Percentiles rank a stretch among this genome's conserved stretches.
These are phyloP conservation scores for Heterotrichella gracilis DNA, from an alignment of 352 stramenopile species.

Conservation along the genomic window DNA sequence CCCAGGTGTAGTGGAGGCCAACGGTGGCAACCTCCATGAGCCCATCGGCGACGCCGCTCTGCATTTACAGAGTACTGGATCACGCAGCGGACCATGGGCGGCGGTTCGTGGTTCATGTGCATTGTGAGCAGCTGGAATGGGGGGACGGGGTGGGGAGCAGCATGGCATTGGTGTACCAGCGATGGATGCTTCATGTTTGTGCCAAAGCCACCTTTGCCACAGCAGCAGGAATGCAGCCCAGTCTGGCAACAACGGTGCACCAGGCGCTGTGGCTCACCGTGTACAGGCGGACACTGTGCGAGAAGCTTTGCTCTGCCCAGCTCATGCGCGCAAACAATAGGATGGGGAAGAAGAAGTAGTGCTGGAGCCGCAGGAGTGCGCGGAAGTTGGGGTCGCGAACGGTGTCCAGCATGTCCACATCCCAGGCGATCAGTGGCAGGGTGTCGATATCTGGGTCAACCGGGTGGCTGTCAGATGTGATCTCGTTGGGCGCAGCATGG, in stretches of 20 bases:
- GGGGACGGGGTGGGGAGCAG: conserved; percentile 28
- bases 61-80: too few relatives aligned
- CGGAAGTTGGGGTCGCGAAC: conserved; percentile 25
- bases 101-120: too few relatives aligned
- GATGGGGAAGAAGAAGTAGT: conserved; percentile 77
- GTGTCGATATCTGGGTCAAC: conserved; percentile 94
- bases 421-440: conserved; percentile 84
- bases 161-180: conserved; percentile 48
- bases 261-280: too few relatives aligned
- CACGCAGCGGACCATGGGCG: too few relatives aligned
- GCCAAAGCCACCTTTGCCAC: too few relatives aligned
- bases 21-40: conserved; percentile 31
- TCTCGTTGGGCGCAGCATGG: conserved; percentile 76
- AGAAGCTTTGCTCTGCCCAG: conserved; percentile 74
- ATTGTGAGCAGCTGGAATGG: conserved; percentile 35
- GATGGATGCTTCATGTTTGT: too few relatives aligned
- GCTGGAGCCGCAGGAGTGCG: conserved; percentile 39
- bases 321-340: conserved; percentile 68
- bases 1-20: conserved; percentile 54
- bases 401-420: conserved; percentile 53
- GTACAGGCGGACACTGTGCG: too few relatives aligned
- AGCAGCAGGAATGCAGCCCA: too few relatives aligned
- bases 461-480: conserved; percentile 36
- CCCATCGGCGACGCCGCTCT: background rate
- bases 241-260: too few relatives aligned